Percentiles rank a stretch among this genome's conserved stretches.
Conservation (phyloP, 352 stramenopile genomes). For the Pythium rhizo-oryzae region DNA sequence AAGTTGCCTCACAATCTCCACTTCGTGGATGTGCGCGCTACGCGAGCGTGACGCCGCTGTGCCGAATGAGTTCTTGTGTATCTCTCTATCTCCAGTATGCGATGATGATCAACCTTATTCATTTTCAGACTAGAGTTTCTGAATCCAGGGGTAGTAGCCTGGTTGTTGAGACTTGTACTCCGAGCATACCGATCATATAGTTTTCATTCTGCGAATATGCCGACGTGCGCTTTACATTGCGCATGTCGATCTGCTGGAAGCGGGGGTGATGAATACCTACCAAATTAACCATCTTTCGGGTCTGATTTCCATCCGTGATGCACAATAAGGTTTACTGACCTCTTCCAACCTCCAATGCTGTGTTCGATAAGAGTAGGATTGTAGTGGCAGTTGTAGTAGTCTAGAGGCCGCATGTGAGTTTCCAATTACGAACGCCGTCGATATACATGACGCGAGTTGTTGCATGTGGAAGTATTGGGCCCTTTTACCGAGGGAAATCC, state of each 20-base stretch:
- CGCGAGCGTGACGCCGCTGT: too few species aligned
- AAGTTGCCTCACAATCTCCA: too few species aligned
- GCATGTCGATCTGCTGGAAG: constrained; percentile 17
- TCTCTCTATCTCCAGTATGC: constrained; percentile 48
- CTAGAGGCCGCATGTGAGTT: too few species aligned
- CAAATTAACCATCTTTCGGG: constrained; percentile 91
- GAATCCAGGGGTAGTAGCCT: constrained; percentile 89
- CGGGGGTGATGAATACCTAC: constrained; percentile 76
- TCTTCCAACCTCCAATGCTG: constrained; percentile 36
- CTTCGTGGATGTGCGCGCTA: too few species aligned
- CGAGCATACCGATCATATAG: constrained; percentile 66
- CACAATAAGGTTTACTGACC: constrained; percentile 80
- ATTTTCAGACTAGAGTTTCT: constrained; percentile 94
- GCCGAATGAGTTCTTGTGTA: too few species aligned
- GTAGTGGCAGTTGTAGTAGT: too few species aligned
- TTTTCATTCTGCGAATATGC: constrained; percentile 1
- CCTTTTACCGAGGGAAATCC: constrained; percentile 43
- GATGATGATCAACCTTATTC: constrained; percentile 77
- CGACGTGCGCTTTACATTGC: background rate
- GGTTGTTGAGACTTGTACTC: constrained; percentile 75
- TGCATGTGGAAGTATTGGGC: background rate
- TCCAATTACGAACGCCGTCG: too few species aligned
- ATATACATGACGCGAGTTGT: background rate
- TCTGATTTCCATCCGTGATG: constrained; percentile 90
- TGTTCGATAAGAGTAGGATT: background rate